Base-by-base conservation (phyloP, 331 rosid species). In the Quercus phellos region DNA sequence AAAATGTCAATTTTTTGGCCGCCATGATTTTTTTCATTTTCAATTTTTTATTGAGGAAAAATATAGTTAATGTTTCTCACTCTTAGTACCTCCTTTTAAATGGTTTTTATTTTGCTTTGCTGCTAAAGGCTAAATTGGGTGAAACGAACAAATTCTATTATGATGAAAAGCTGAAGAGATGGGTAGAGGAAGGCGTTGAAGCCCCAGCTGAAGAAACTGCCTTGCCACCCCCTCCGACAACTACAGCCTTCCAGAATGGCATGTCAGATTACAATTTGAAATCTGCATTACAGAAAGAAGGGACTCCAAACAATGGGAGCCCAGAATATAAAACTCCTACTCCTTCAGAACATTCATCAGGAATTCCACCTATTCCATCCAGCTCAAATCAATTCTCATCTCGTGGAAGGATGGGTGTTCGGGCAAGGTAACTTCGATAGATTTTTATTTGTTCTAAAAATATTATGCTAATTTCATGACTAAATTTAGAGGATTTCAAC, bases 111-210 rank as follows among this genome's bases (percentile, higher is more conserved):
- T 80, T 30, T 86, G 69, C 73, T 58, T 66, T 75, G 82, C 74
- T 46, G 56, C 69, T 82, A 72, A 74, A 94, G 98, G 98, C 98
- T 64, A 94, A 94, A 74, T 86, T 94, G 85, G 98, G 98, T 19
- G 97, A 92, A 32, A 83, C 70, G 78, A 94, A 94, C 72, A 94
- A 94, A 84, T 94, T 94, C 84, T 92, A 90, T 83, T 94, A 94
- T 74, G 97, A 94, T 60, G 97, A 94, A 78, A 90, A 92, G 76
- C 87, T 89, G 80, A 94, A 92, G 89, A 89, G 96, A 82, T 92
- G 98, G 98, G 93, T 94, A 18, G 97, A 92, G 81, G 92, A 92
- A 82, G 98, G 98, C 71, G 97, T 53, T 58, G 92, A 82, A 79
- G 71, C 83, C 79, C 95, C 98, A 12, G 82, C 95, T 68, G 98